Evolutionary conservation across 2,329 filamentous ascomycete genomes (phyloP), one percentile per base, ranked within the genome.

Genomic region (Pyricularia sp.): DNA sequence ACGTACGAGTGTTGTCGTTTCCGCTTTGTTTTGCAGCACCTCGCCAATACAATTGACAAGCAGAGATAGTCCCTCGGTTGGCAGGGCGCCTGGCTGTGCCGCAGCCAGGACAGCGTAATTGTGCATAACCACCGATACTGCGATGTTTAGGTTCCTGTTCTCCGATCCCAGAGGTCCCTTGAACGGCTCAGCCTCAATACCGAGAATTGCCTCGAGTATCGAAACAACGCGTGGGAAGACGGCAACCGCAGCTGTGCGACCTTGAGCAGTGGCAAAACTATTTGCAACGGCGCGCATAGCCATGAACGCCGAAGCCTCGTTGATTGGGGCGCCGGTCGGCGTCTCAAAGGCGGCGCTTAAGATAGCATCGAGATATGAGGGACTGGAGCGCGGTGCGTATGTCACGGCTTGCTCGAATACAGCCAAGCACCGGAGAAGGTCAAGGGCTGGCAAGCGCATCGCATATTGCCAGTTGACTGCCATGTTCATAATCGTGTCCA

Each of bases 1-100:
- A 26, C 94, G 86, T 73, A 93, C 97, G 3, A 94, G 77, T 0
- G 91, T 90, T 73, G 97, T 94, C 0, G 87, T 84, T 70, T 97
- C 93, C 2, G 81, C 85, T 68, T 90, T 87, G 3, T 80, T 82
- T 6, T 79, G 77, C 1, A 96, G 75, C 0, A 93, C 82, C 65
- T 81, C 79, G 1, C 82, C 82, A 0, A 93, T 75, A 5, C 88
- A 81, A 33, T 69, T 85, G 71, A 53, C 77, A 77, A 67, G 75
- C 73, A 75, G 81, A 73, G 62, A 79, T 72, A 75, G 67, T 16
- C 72, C 73, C 55, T 80, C 78, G 49, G 77, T 74, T 8, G 82
- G 80, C 57, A 76, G 77, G 40, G 66, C 72, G 63, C 77, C 77
- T 33, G 77, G 71, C 63, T 73, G 68, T 26, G 70, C 71, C 9